A percentile compares a stretch with the other conserved stretches of the same genome.
Evolutionary conservation across 1,284 basidiomycete genomes (phyloP).

Genomic region (Ceratobasidium sp.): DNA sequence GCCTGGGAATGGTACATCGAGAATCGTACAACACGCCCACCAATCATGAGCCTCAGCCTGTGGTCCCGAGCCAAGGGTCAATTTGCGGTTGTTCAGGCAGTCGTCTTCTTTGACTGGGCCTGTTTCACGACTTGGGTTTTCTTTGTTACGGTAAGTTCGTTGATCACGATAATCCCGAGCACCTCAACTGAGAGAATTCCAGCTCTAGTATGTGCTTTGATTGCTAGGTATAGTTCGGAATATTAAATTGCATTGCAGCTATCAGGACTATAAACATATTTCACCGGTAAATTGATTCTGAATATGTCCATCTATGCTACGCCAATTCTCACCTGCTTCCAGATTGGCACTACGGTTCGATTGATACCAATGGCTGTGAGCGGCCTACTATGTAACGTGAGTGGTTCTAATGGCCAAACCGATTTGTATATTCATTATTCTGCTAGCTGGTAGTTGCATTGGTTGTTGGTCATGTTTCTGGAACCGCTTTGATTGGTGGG

Average conservation of each 20-base stretch:
- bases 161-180: neutral
- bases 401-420: conserved; percentile 45
- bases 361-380: conserved; percentile 79
- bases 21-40: conserved; percentile 57
- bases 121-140: conserved; percentile 56
- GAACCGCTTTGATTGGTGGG: conserved; percentile 65
- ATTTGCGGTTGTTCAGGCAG: conserved; percentile 68
- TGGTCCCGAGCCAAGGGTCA: conserved; percentile 71
- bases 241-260: conserved; percentile 47
- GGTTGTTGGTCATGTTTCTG: conserved; percentile 62
- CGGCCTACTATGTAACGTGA: conserved; percentile 73
- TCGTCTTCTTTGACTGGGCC: conserved; percentile 73
- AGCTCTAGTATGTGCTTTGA: conserved; percentile 57
- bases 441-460: conserved; percentile 61
- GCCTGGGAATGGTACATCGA: conserved; percentile 72
- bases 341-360: conserved; percentile 73
- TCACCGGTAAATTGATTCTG: conserved; percentile 54
- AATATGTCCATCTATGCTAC: too few relatives aligned
- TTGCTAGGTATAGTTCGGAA: neutral
- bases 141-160: conserved; percentile 61
- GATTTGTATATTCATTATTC: conserved; percentile 46
- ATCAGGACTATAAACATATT: conserved; percentile 66
- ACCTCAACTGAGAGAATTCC: conserved; percentile 1
- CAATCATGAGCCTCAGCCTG: conserved; percentile 74
- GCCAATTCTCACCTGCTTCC: neutral